phyloP scores from a whole-genome alignment of 2,329 filamentous ascomycete genomes.

The Pseudocercospora eumusae region DNA sequence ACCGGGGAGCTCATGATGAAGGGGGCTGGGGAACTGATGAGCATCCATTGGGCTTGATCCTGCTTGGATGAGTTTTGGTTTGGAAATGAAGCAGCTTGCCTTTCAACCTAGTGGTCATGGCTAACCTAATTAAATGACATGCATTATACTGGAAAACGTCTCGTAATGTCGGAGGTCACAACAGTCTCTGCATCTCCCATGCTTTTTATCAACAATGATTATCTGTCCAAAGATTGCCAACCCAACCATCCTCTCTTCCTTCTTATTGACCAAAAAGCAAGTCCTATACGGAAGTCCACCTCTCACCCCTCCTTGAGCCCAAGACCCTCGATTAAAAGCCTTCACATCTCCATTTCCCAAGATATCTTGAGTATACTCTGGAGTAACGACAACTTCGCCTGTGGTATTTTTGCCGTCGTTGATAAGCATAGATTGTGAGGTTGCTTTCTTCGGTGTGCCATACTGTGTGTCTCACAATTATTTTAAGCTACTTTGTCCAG shows the following conservation, averaged over 20 bases:
- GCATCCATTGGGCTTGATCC: background rate
- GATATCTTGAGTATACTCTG: constrained; percentile 29
- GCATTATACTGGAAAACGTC: too few species aligned
- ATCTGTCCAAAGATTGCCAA: constrained; percentile 30
- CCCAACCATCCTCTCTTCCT: constrained; percentile 21
- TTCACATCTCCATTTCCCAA: constrained; percentile 18
- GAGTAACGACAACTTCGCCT: constrained; percentile 23
- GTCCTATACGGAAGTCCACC: constrained; percentile 24
- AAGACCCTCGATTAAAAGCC: constrained; percentile 12
- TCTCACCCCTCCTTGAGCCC: constrained; percentile 1
- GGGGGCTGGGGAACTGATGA: background rate
- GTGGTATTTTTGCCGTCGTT: constrained; percentile 13
- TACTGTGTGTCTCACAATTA: background rate
- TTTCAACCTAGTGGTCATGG: background rate
- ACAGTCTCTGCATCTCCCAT: constrained; percentile 11
- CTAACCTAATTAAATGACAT: background rate
- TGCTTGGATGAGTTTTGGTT: background rate
- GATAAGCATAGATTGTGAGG: constrained; percentile 28
- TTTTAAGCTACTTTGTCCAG: too few species aligned
- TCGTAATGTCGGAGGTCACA: too few species aligned
- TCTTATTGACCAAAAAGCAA: constrained; percentile 22
- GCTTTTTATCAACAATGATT: constrained; percentile 28
- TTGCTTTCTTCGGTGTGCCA: constrained; percentile 8
- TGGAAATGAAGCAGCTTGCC: background rate
- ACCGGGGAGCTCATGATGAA: constrained; percentile 16